Conservation (phyloP, 371 early-diverging fungal genomes). For the Phascolomyces articulosus region DNA sequence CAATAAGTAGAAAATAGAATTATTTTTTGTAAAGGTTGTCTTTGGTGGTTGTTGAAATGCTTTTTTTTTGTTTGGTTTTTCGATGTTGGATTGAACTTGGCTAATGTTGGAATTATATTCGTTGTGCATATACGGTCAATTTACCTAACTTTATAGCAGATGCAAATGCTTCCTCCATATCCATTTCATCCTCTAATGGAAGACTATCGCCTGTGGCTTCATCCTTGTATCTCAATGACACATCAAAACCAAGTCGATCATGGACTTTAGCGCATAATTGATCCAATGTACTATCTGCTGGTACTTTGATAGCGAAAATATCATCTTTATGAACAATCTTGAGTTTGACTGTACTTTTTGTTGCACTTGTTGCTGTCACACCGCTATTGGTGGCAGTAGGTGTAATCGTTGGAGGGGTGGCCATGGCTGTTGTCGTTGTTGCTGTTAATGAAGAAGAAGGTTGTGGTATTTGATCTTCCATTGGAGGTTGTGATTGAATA, state of each 20-base stretch:
- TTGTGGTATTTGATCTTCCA: not conserved
- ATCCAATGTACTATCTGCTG: slow-evolving; percentile 57
- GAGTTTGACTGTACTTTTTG: slow-evolving; percentile 52
- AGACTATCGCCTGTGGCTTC: slow-evolving; percentile 26
- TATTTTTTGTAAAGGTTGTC: too few species aligned
- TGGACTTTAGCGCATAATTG: slow-evolving; percentile 61
- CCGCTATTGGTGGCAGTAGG: not conserved
- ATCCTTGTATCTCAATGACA: slow-evolving; percentile 33
- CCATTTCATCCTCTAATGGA: slow-evolving; percentile 25
- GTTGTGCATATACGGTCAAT: slow-evolving; percentile 48
- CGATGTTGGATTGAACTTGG: too few species aligned
- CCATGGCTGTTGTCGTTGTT: slow-evolving; percentile 6
- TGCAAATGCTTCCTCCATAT: slow-evolving; percentile 42
- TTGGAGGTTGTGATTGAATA: not conserved
- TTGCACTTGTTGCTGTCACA: not conserved
- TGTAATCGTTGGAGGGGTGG: not conserved
- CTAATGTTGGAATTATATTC: too few species aligned
- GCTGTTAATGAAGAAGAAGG: too few species aligned
- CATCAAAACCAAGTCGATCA: slow-evolving; percentile 56
- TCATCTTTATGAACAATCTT: slow-evolving; percentile 75
- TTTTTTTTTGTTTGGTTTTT: not conserved
- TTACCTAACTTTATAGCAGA: slow-evolving; percentile 44
- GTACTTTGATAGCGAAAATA: slow-evolving; percentile 75
- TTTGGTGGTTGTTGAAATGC: not conserved
- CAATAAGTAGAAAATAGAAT: too few species aligned